These are phyloP conservation scores for Mycocalia duriaeana DNA, from an alignment of 1,284 basidiomycete genomes.

Conservation along the genomic window DNA sequence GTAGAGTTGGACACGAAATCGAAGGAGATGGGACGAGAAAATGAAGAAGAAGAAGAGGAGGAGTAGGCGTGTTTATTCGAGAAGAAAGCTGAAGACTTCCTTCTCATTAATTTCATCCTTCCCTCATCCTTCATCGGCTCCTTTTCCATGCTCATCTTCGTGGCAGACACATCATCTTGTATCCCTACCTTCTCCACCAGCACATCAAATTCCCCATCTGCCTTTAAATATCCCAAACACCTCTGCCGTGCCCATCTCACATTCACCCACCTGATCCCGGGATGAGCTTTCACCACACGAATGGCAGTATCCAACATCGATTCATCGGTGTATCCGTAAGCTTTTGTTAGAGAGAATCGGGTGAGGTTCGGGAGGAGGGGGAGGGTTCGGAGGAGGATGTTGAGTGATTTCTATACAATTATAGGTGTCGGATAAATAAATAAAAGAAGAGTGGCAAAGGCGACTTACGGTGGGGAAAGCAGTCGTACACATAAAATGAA, in stretches of 20 bases:
- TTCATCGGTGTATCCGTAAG: slow-evolving; percentile 38
- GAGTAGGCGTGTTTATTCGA: too few species aligned
- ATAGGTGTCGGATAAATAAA: too few species aligned
- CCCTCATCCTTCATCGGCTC: too few species aligned
- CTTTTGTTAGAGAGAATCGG: slow-evolving; percentile 40
- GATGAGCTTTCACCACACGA: slow-evolving; percentile 28
- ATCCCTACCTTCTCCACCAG: slow-evolving; percentile 7
- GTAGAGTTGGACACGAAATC: too few species aligned
- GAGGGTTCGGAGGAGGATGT: too few species aligned
- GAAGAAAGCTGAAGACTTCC: too few species aligned
- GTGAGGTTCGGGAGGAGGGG: slow-evolving; percentile 31
- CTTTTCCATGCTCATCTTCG: too few species aligned
- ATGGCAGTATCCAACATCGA: slow-evolving; percentile 36
- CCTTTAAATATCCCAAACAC: slow-evolving; percentile 42
- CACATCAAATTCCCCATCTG: slow-evolving; percentile 38
- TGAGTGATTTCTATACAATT: too few species aligned
- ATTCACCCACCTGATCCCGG: slow-evolving; percentile 34
- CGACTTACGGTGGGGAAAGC: slow-evolving; percentile 31
- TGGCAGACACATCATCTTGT: too few species aligned
- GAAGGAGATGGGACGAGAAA: too few species aligned
- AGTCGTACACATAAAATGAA: slow-evolving; percentile 45
- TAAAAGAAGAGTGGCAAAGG: background rate
- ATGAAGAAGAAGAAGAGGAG: too few species aligned
- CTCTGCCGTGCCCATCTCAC: slow-evolving; percentile 40
- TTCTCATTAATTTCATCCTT: too few species aligned